phyloP scores from a whole-genome alignment of 2,329 filamentous ascomycete species.

The Alternaria dauci region DNA sequence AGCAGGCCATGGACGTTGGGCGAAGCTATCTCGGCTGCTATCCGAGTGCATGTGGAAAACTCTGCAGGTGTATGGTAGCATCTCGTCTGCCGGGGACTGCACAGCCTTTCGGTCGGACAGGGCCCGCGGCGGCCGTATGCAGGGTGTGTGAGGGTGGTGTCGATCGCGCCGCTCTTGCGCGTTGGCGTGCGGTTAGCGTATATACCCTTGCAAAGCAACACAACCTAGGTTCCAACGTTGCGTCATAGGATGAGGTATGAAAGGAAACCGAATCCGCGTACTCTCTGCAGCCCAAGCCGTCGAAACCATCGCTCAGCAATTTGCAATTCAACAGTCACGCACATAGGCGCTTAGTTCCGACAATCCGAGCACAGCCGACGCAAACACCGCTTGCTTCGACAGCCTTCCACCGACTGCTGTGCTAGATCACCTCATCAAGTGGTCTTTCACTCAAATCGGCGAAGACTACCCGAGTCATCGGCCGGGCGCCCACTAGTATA shows the following conservation, averaged over 20 bases:
- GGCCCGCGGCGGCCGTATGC: constrained; percentile 23
- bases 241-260: constrained; percentile 35
- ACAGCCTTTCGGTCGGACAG: constrained; percentile 31
- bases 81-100: constrained; percentile 18
- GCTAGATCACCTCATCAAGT: constrained; percentile 47
- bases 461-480: constrained; percentile 42
- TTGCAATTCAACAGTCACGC: constrained; percentile 40
- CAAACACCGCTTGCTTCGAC: constrained; percentile 36
- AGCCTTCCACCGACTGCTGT: constrained; percentile 37
- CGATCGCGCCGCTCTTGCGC: constrained; percentile 23
- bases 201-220: constrained; percentile 26
- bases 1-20: constrained; percentile 8
- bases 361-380: constrained; percentile 37
- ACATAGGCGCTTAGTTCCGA: constrained; percentile 33
- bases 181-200: constrained; percentile 11
- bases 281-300: constrained; percentile 32
- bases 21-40: constrained; percentile 32
- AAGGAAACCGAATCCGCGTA: constrained; percentile 35
- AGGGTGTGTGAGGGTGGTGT: constrained; percentile 26
- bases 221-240: constrained; percentile 6
- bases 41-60: constrained; percentile 34
- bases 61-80: constrained; percentile 18
- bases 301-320: constrained; percentile 46
- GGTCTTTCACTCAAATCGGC: constrained; percentile 31
- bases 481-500: constrained; percentile 45